phyloP scores from a whole-genome alignment of 1,284 basidiomycete species.

The Chondrostereum purpureum region DNA sequence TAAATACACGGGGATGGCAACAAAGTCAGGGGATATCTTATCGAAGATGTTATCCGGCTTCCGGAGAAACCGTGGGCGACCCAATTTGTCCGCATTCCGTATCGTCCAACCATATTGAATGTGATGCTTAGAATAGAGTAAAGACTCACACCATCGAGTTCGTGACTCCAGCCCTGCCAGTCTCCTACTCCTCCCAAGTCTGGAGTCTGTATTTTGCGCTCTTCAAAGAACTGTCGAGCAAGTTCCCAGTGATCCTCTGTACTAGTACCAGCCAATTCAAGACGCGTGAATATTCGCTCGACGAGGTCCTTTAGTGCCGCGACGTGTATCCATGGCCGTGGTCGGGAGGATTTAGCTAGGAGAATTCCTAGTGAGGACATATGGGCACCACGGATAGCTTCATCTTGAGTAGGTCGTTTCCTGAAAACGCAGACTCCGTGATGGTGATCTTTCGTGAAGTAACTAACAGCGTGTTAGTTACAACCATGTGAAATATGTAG shows the following conservation, averaged over 20 bases:
- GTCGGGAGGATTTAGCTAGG: constrained; percentile 52
- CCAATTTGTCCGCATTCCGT: no score
- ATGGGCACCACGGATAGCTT: constrained; percentile 70
- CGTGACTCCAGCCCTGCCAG: constrained; percentile 63
- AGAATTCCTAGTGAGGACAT: constrained; percentile 74
- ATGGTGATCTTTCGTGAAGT: constrained; percentile 64
- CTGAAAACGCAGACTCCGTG: constrained; percentile 68
- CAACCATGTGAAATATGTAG: constrained; percentile 7
- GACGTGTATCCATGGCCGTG: constrained; percentile 68
- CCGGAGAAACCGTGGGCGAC: no score
- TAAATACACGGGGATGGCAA: no score
- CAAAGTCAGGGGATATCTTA: no score
- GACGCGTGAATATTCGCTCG: constrained; percentile 43
- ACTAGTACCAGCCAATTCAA: constrained; percentile 45
- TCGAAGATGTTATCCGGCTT: no score
- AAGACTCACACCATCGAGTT: constrained; percentile 48
- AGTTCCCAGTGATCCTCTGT: constrained; percentile 57
- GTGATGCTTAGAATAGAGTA: no score
- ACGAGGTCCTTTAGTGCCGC: constrained; percentile 54
- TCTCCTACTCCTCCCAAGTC: constrained; percentile 46
- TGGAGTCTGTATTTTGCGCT: constrained; percentile 39
- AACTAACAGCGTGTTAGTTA: constrained; percentile 32
- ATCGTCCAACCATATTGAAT: no score
- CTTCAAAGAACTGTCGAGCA: constrained; percentile 57
- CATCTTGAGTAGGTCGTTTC: constrained; percentile 55